These are phyloP conservation scores for Catunica adiposa DNA, from an alignment of 2,329 filamentous ascomycete species.

Conservation along the genomic window DNA sequence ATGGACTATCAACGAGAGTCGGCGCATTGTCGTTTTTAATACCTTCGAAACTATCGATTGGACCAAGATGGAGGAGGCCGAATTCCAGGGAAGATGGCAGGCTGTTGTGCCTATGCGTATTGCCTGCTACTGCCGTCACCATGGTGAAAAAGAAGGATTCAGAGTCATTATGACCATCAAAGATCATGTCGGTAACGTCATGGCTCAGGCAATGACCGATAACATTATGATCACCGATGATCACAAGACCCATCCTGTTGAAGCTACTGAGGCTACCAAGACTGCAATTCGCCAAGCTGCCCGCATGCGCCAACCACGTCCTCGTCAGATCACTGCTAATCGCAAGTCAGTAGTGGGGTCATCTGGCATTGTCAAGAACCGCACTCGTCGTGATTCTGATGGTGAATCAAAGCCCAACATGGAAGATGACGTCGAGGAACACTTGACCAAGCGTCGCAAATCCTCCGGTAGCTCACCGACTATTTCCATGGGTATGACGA, in stretches of 20 bases:
- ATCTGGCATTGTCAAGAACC: neutral
- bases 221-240: conserved; percentile 97
- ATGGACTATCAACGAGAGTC: conserved; percentile 65
- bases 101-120: conserved; percentile 87
- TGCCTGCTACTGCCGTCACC: conserved; percentile 90
- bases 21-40: conserved; percentile 80
- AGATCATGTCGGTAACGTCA: conserved; percentile 55
- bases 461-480: conserved; percentile 45
- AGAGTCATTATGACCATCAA: conserved; percentile 84
- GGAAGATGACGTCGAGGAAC: conserved; percentile 20
- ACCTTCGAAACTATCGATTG: conserved; percentile 76
- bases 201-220: conserved; percentile 71
- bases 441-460: conserved; percentile 66
- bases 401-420: conserved; percentile 2
- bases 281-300: conserved; percentile 4
- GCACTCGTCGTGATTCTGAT: conserved; percentile 11
- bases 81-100: conserved; percentile 46
- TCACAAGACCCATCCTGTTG: conserved; percentile 62
- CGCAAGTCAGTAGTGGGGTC: conserved; percentile 9
- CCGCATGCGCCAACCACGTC: conserved; percentile 23
- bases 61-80: conserved; percentile 38
- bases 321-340: conserved; percentile 16
- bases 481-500: conserved; percentile 56
- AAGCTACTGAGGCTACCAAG: conserved; percentile 8
- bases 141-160: conserved; percentile 85